These are phyloP conservation scores for Crithidia brevicula DNA, from an alignment of 208 protist genomes.

Conservation along the genomic window DNA sequence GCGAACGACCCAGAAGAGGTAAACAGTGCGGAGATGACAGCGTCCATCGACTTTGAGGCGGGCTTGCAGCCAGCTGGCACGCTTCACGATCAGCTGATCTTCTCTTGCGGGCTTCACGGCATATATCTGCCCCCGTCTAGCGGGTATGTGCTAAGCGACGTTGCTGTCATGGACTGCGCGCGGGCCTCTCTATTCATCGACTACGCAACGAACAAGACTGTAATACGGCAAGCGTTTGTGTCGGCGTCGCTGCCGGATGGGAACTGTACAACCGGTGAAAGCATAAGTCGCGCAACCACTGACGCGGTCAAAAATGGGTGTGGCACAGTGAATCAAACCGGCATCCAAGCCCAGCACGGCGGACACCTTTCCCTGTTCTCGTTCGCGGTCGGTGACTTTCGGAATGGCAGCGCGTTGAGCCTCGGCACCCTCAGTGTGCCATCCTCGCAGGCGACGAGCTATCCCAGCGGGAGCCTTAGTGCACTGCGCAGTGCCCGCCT, in stretches of 20 bases:
- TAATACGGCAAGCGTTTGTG: conserved; percentile 1
- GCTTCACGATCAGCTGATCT: conserved; percentile 28
- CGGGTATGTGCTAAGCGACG: conserved; percentile 27
- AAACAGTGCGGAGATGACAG: conserved; percentile 3
- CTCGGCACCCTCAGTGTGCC: conserved; percentile 19
- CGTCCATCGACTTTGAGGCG: not conserved
- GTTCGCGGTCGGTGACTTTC: conserved; percentile 13
- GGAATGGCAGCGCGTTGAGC: conserved; percentile 9
- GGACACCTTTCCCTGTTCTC: conserved; percentile 20
- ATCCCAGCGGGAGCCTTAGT: conserved; percentile 16
- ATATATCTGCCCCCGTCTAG: conserved; percentile 43
- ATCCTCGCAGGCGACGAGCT: conserved; percentile 21
- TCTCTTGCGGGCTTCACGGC: conserved; percentile 35
- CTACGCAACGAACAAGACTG: conserved; percentile 34
- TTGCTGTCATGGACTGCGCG: conserved; percentile 32
- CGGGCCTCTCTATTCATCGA: conserved; percentile 24
- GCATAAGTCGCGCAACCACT: not conserved
- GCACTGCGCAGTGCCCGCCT: conserved; percentile 20
- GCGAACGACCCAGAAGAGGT: conserved; percentile 8
- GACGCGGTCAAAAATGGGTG: not conserved
- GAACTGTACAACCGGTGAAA: not conserved
- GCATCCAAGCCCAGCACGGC: conserved; percentile 23
- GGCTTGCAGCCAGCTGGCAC: conserved; percentile 12
- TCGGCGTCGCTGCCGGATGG: conserved; percentile 6
- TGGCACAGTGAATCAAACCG: not conserved